Evolutionary conservation across 176 grass and related monocot genomes (phyloP).

Genomic region (Elymus sibiricus): DNA sequence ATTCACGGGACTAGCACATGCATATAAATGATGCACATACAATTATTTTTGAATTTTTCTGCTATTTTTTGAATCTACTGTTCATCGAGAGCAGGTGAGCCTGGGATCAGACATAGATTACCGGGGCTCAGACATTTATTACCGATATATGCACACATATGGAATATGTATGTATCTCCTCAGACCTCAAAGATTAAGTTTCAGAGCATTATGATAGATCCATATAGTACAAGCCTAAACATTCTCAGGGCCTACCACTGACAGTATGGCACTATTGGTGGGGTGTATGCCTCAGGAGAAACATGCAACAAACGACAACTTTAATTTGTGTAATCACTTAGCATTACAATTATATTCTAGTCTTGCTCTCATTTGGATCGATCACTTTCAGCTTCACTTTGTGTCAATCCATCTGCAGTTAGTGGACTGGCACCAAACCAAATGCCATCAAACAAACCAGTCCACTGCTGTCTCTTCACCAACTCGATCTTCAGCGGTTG

Average conservation of each 20-base stretch:
- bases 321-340: not conserved
- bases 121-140: too few relatives aligned
- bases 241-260: not conserved
- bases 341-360: not conserved
- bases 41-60: too few relatives aligned
- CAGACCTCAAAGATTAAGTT: not conserved
- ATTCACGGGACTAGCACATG: not conserved
- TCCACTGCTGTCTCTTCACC: slow-evolving; percentile 35
- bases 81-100: too few relatives aligned
- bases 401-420: slow-evolving; percentile 20
- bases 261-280: not conserved
- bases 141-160: not conserved
- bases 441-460: slow-evolving; percentile 32
- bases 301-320: slow-evolving; percentile 11
- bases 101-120: too few relatives aligned
- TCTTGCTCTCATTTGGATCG: not conserved
- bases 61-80: too few relatives aligned
- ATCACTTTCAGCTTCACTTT: slow-evolving; percentile 14
- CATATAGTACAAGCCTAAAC: not conserved
- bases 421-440: slow-evolving; percentile 50
- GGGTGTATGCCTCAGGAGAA: not conserved
- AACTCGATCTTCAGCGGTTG: not conserved
- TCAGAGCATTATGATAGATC: not conserved
- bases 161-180: not conserved
- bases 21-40: too few relatives aligned